Base-by-base conservation (phyloP, 1,284 basidiomycete genomes). In the Afroboletus lepidellus region DNA sequence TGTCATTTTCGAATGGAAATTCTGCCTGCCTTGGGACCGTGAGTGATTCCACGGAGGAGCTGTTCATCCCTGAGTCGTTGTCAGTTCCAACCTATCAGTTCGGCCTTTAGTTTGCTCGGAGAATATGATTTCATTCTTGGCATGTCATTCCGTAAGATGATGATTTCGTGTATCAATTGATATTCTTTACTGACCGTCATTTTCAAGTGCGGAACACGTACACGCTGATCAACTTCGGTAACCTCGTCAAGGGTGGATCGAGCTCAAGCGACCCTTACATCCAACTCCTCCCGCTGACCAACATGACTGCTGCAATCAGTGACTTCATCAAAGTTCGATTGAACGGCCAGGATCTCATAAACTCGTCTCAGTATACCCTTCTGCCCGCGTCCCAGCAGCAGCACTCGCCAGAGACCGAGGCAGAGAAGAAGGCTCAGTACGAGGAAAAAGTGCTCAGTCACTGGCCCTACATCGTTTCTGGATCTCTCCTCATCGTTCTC, bases 81-180 rank as follows among this genome's bases (percentile, higher is more conserved):
- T 48, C 55, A 87, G 83, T 90, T 89, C 75, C 87, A 90, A 74
- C 87, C 87, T 9, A 90, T 90, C 61, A 88, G 86, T 8, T 82
- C 82, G 11, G 87, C 87, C 9, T 89, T 89, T 69, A 87, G 84
- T 72, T 59, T 88, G 25, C 75, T 87, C 16, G 87, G 85, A 50
- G 80, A 86, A 65, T 90, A 88, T 55, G 88, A 91, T 60, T 82
- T 89, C 75, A 88, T 91, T 60, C 75, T 90, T 48, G 88, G 88
- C 58, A 90, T 91, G 88, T 78, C 77, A 53, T 90, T 90, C 72
- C 56, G 88, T 90, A n/a, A n/a, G n/a, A 66, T 60, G 87, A 25
- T 58, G 25, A 13, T 53, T 43, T 46, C 16, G 2, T 37, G 34
- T 41, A 2, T 23, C 38, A 20, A 12, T 23, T 33, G 15, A 51